Percentiles rank a stretch among this genome's conserved stretches.
These are phyloP conservation scores for Taiozyma sp. DNA, from an alignment of 1,139 yeast genomes.

Conservation along the genomic window DNA sequence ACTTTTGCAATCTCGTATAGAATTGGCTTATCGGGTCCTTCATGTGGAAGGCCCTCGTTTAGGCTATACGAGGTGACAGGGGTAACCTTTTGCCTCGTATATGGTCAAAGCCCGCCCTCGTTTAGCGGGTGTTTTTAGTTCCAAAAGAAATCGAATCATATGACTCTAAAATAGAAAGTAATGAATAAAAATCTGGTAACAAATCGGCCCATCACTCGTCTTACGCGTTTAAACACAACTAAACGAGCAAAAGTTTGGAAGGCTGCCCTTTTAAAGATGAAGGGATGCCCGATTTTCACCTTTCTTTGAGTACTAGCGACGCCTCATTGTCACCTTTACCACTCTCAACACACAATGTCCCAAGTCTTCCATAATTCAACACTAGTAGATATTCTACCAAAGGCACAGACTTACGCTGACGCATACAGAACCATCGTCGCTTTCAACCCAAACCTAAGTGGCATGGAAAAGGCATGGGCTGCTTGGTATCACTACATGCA, in stretches of 20 bases:
- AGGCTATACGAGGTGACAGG: background rate
- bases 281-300: background rate
- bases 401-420: slow-evolving; percentile 3
- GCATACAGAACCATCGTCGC: background rate
- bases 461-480: slow-evolving; percentile 61
- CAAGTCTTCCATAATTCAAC: slow-evolving; percentile 9
- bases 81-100: background rate
- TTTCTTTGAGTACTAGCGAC: background rate
- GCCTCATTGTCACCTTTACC: background rate
- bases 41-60: background rate
- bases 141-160: background rate
- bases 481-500: slow-evolving; percentile 58
- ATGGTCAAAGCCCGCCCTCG: background rate
- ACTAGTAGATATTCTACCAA: slow-evolving; percentile 7
- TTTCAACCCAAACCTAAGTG: slow-evolving; percentile 25
- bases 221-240: background rate
- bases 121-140: background rate
- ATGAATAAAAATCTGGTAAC: background rate
- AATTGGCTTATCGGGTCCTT: too few relatives aligned
- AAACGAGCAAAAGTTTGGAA: background rate
- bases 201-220: background rate
- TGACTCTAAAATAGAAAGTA: background rate
- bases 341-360: slow-evolving; percentile 5
- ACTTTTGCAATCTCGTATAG: too few relatives aligned
- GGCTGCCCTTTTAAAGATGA: background rate